A percentile compares a stretch with the other conserved stretches of the same genome.
Conservation (phyloP, 352 stramenopile species). For the Phytophthora litchii region DNA sequence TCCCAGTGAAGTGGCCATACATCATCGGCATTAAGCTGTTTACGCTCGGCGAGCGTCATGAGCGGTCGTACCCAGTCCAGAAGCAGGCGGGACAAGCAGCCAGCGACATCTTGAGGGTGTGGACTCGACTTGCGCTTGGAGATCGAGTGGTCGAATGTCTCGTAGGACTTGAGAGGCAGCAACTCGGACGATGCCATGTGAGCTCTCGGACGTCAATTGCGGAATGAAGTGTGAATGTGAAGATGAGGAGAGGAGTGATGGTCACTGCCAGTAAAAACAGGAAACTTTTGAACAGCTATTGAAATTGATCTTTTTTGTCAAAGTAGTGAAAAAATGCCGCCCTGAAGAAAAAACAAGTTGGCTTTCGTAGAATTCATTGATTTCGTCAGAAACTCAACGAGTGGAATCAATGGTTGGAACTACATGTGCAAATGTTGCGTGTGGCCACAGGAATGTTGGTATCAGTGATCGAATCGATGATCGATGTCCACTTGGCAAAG, state of each 20-base stretch:
- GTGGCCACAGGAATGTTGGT: too few relatives aligned
- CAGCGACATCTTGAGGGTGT: conserved; percentile 31
- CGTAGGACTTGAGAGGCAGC: conserved; percentile 34
- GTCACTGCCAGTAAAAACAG: conserved; percentile 1
- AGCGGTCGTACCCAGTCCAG: conserved; percentile 61
- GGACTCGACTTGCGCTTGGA: conserved; percentile 20
- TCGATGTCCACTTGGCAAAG: too few relatives aligned
- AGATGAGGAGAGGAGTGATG: conserved; percentile 12
- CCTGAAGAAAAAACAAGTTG: too few relatives aligned
- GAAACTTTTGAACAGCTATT: conserved; percentile 4
- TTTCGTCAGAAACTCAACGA: too few relatives aligned
- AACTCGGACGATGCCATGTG: conserved; percentile 16
- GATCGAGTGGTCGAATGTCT: conserved; percentile 33
- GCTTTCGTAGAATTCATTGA: too few relatives aligned
- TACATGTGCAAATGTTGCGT: too few relatives aligned
- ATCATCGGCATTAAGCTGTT: conserved; percentile 51
- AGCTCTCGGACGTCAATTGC: conserved; percentile 6
- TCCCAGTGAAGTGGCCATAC: conserved; percentile 44
- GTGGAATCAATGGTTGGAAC: too few relatives aligned
- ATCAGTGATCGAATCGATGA: too few relatives aligned
- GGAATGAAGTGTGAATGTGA: conserved; percentile 6
- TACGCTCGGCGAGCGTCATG: conserved; percentile 47
- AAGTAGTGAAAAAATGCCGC: too few relatives aligned
- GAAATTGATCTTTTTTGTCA: too few relatives aligned
- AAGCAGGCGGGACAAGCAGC: conserved; percentile 41